Conservation (phyloP, 805 yeast species). For the Cyberlindnera amylophila region DNA sequence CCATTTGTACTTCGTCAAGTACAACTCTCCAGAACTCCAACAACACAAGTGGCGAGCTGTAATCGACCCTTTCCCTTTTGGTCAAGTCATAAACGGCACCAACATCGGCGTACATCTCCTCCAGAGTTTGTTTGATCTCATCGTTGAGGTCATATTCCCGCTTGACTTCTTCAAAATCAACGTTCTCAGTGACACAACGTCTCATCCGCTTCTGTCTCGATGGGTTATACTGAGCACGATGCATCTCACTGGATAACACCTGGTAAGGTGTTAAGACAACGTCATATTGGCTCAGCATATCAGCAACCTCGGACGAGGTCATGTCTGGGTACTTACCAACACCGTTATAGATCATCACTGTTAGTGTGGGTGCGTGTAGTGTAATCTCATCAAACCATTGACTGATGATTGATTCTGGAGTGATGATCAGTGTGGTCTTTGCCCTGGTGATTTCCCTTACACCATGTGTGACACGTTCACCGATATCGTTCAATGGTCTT, state of each 20-base stretch:
- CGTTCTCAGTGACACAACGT: slow-evolving; percentile 2
- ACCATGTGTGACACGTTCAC: slow-evolving; percentile 7
- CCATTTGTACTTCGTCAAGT: slow-evolving; percentile 94
- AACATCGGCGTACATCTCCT: slow-evolving; percentile 14
- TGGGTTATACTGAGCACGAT: slow-evolving; percentile 72
- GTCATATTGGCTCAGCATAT: slow-evolving; percentile 59
- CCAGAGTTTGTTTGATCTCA: slow-evolving; percentile 6
- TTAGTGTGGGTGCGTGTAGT: slow-evolving; percentile 55
- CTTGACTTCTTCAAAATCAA: neutral
- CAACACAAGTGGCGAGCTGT: slow-evolving; percentile 78
- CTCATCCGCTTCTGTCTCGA: slow-evolving; percentile 28
- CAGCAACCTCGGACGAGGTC: slow-evolving; percentile 39
- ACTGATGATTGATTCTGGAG: slow-evolving; percentile 76
- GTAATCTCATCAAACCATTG: slow-evolving; percentile 85
- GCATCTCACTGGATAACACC: slow-evolving; percentile 69
- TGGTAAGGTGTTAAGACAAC: slow-evolving; percentile 77
- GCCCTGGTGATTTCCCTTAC: slow-evolving; percentile 35
- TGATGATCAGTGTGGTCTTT: slow-evolving; percentile 75
- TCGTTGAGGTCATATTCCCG: neutral
- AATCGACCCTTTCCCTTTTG: slow-evolving; percentile 34
- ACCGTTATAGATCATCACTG: slow-evolving; percentile 64
- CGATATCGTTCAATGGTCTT: slow-evolving; percentile 34
- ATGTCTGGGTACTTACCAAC: slow-evolving; percentile 33
- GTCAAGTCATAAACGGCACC: slow-evolving; percentile 6
- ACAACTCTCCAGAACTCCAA: slow-evolving; percentile 87